These are phyloP conservation scores for Penicillium sp. DNA, from an alignment of 2,329 filamentous ascomycete species.

Conservation along the genomic window DNA sequence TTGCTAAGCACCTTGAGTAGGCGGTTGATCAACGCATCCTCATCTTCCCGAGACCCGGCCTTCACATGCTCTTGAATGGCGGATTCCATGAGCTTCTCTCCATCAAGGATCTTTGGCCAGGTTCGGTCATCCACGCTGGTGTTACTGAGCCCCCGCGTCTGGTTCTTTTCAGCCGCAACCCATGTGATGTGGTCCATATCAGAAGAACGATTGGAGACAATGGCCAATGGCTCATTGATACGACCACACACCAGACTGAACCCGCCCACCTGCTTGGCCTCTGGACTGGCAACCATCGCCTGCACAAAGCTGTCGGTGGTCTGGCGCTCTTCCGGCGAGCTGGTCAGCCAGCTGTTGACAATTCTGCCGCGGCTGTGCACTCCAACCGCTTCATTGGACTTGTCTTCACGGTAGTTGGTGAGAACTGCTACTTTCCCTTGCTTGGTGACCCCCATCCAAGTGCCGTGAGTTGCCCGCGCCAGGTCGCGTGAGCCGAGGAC, in stretches of 20 bases:
- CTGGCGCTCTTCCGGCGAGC: constrained; percentile 39
- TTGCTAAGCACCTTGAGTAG: background rate
- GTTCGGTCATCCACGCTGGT: constrained; percentile 57
- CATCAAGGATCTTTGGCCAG: constrained; percentile 62
- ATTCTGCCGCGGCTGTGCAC: constrained; percentile 56
- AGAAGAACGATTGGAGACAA: constrained; percentile 62
- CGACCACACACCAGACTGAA: constrained; percentile 62
- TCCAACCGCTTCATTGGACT: constrained; percentile 47
- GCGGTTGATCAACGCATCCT: constrained; percentile 51
- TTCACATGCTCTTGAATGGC: constrained; percentile 49
- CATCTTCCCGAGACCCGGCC: constrained; percentile 41
- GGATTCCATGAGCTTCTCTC: constrained; percentile 53
- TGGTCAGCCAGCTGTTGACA: constrained; percentile 58
- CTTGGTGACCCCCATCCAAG: constrained; percentile 62
- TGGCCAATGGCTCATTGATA: constrained; percentile 53
- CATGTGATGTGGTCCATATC: constrained; percentile 51
- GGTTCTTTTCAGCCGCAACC: constrained; percentile 48
- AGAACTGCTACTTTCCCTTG: constrained; percentile 61
- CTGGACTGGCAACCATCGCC: constrained; percentile 54
- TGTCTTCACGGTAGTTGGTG: constrained; percentile 62
- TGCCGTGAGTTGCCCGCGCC: constrained; percentile 58
- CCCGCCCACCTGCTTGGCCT: constrained; percentile 58
- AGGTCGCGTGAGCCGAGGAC: constrained; percentile 62
- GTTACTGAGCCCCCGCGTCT: constrained; percentile 62
- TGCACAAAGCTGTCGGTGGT: constrained; percentile 53